A percentile compares a stretch with the other conserved stretches of the same genome.
phyloP scores from a whole-genome alignment of 169 alveolate genomes.

The Eimeria falciformis region DNA sequence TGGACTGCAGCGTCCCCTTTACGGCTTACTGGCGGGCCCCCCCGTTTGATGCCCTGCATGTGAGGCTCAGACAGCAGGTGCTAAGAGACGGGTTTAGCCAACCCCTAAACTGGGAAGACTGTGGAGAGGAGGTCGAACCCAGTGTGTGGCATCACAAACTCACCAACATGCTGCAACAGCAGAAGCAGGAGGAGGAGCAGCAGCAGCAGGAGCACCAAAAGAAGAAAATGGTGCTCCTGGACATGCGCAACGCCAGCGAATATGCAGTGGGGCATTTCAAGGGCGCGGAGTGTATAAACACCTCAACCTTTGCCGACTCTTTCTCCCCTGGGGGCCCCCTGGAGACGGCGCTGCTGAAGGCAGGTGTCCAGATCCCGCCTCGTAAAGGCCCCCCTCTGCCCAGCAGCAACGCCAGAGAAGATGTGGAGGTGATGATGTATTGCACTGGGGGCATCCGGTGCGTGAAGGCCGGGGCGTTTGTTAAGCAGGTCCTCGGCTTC shows the following conservation, averaged over 20 bases:
- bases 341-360: slow-evolving; percentile 20
- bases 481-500: slow-evolving; percentile 79
- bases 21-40: slow-evolving; percentile 42
- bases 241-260: slow-evolving; percentile 75
- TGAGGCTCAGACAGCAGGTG: slow-evolving; percentile 75
- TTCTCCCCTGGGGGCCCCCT: slow-evolving; percentile 72
- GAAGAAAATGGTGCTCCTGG: slow-evolving; percentile 60
- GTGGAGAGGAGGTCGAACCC: slow-evolving; percentile 76
- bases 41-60: slow-evolving; percentile 73
- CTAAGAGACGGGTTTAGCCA: slow-evolving; percentile 74
- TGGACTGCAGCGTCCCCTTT: slow-evolving; percentile 51
- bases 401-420: slow-evolving; percentile 31
- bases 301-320: slow-evolving; percentile 72
- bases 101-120: slow-evolving; percentile 67
- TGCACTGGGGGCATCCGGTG: slow-evolving; percentile 83
- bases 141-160: slow-evolving; percentile 71
- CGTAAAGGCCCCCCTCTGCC: not conserved
- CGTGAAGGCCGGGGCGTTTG: slow-evolving; percentile 80
- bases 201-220: slow-evolving; percentile 35
- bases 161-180: slow-evolving; percentile 42
- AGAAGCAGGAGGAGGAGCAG: slow-evolving; percentile 21
- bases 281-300: slow-evolving; percentile 72
- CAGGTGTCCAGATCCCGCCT: slow-evolving; percentile 38
- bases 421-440: slow-evolving; percentile 76
- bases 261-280: slow-evolving; percentile 75